These are phyloP conservation scores for Lavandula angustifolia DNA, from an alignment of 257 asterid genomes.

Conservation along the genomic window DNA sequence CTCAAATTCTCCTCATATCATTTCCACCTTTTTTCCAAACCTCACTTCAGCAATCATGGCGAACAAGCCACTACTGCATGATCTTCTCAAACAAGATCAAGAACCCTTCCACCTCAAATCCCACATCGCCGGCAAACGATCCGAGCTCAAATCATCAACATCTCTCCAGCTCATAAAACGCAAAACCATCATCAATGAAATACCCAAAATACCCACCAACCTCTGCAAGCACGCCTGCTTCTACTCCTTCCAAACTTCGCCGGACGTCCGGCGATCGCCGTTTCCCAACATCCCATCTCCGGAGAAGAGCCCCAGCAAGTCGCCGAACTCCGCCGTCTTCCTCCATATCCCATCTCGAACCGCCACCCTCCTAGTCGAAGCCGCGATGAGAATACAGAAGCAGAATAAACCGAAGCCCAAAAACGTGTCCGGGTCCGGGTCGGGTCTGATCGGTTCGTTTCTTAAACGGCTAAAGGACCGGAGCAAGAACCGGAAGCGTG, in stretches of 20 bases:
- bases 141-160: slow-evolving; percentile 40
- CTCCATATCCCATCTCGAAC: slow-evolving; percentile 68
- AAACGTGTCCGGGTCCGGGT: slow-evolving; percentile 43
- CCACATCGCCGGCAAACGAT: slow-evolving; percentile 51
- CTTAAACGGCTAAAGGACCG: slow-evolving; percentile 61
- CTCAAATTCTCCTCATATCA: not conserved
- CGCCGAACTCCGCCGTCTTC: slow-evolving; percentile 46
- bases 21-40: not conserved
- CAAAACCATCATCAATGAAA: slow-evolving; percentile 21
- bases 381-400: slow-evolving; percentile 78
- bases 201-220: slow-evolving; percentile 30
- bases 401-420: slow-evolving; percentile 48
- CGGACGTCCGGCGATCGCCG: slow-evolving; percentile 60
- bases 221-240: slow-evolving; percentile 68
- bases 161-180: slow-evolving; percentile 42
- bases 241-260: slow-evolving; percentile 55
- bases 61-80: slow-evolving; percentile 57
- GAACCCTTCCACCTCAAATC: slow-evolving; percentile 72
- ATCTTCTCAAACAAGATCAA: slow-evolving; percentile 74
- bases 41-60: slow-evolving; percentile 32
- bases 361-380: slow-evolving; percentile 69
- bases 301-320: slow-evolving; percentile 50
- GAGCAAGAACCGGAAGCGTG: slow-evolving; percentile 47
- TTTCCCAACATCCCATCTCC: slow-evolving; percentile 51
- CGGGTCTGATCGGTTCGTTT: slow-evolving; percentile 65